Evolutionary conservation across 495 filamentous ascomycete genomes (phyloP).

Genomic region (Penicillium goetzii): DNA sequence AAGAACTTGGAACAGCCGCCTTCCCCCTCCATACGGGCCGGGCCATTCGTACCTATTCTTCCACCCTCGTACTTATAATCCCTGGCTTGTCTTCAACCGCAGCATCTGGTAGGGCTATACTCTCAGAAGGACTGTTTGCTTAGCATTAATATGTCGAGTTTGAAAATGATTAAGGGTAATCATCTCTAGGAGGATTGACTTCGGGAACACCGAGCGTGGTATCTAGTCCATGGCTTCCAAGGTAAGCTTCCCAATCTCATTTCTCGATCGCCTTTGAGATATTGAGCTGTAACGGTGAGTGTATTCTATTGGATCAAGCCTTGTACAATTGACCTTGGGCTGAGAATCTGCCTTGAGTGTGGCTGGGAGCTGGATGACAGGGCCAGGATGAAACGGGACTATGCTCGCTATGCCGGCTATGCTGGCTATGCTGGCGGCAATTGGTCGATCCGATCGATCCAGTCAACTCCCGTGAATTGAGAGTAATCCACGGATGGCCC

Average conservation of each 20-base stretch:
- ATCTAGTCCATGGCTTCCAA: not conserved
- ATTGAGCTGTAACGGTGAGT: not conserved
- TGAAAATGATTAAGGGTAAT: too few relatives aligned
- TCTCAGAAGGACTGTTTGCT: too few relatives aligned
- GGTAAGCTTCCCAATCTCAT: not conserved
- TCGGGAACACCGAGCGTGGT: too few relatives aligned
- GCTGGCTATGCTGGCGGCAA: not conserved
- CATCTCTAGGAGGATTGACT: too few relatives aligned
- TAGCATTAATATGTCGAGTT: too few relatives aligned
- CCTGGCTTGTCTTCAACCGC: too few relatives aligned
- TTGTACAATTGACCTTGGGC: not conserved
- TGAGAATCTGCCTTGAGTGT: not conserved
- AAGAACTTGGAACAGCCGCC: too few relatives aligned
- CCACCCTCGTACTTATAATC: too few relatives aligned
- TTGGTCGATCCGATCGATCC: constrained; percentile 1
- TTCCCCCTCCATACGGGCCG: too few relatives aligned
- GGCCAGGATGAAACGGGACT: not conserved
- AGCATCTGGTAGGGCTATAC: too few relatives aligned
- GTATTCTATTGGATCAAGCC: not conserved
- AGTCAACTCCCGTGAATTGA: not conserved
- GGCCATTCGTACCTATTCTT: too few relatives aligned
- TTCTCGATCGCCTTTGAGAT: not conserved
- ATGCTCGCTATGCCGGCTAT: not conserved
- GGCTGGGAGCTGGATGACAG: not conserved
- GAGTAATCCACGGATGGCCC: not conserved